These are phyloP conservation scores for Geosiphon pyriformis DNA, from an alignment of 192 early-diverging fungal genomes.

Conservation along the genomic window DNA sequence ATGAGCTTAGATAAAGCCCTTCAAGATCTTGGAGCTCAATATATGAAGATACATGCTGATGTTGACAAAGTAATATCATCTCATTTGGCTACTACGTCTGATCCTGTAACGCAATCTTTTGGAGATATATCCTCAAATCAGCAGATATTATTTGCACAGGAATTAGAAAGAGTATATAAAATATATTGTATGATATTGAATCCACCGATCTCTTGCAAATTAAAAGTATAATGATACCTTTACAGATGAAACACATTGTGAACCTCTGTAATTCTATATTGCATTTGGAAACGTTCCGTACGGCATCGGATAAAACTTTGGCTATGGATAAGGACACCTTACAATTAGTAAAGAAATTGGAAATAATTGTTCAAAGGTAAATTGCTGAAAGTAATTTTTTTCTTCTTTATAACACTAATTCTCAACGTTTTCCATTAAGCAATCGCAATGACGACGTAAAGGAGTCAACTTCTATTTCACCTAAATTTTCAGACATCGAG, in stretches of 20 bases:
- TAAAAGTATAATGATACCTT: not conserved
- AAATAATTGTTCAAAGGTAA: not conserved
- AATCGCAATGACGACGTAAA: not conserved
- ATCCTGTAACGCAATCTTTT: constrained; percentile 3
- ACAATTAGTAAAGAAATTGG: not conserved
- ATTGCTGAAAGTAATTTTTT: not conserved
- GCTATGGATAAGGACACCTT: constrained; percentile 23
- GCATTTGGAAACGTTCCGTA: constrained; percentile 21
- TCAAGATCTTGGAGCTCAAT: constrained; percentile 3
- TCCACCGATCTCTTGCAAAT: too few relatives aligned
- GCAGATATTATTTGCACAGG: constrained; percentile 20
- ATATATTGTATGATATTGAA: too few relatives aligned
- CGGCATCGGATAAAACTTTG: constrained; percentile 5
- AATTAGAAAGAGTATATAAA: constrained; percentile 15
- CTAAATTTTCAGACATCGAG: not conserved
- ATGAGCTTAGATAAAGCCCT: not conserved
- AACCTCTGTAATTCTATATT: constrained; percentile 14
- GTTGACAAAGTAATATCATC: not conserved
- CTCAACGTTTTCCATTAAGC: too few relatives aligned
- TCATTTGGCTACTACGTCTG: not conserved
- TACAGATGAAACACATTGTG: constrained; percentile 14
- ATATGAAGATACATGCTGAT: constrained; percentile 6
- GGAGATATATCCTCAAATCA: constrained; percentile 6
- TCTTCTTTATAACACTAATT: too few relatives aligned
- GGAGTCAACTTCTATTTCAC: not conserved